phyloP scores from a whole-genome alignment of 2,329 filamentous ascomycete genomes.

The Cordyceps militaris region DNA sequence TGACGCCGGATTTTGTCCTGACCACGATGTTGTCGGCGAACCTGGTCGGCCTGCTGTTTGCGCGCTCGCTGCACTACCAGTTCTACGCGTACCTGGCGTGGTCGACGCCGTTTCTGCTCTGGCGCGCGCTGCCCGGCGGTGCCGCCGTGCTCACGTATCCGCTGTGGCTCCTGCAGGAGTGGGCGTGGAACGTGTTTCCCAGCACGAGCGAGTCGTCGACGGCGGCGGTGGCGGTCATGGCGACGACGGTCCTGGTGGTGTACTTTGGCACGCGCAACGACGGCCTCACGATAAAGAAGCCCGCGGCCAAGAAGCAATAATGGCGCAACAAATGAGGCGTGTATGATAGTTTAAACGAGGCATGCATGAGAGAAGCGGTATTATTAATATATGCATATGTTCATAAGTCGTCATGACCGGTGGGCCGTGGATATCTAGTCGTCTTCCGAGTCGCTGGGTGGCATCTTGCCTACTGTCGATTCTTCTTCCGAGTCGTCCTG shows the following conservation, averaged over 20 bases:
- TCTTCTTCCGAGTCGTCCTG: conserved; percentile 68
- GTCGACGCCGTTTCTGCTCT: conserved; percentile 81
- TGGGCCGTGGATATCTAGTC: conserved; percentile 32
- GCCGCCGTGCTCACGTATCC: conserved; percentile 59
- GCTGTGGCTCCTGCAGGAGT: conserved; percentile 75
- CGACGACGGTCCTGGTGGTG: conserved; percentile 55
- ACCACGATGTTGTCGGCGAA: conserved; percentile 71
- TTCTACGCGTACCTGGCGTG: conserved; percentile 91
- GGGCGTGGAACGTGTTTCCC: conserved; percentile 93
- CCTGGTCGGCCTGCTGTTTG: conserved; percentile 74
- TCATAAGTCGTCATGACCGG: conserved; percentile 15
- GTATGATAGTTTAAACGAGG: background rate
- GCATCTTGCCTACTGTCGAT: conserved; percentile 77
- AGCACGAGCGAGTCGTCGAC: conserved; percentile 53
- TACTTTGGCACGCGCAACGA: conserved; percentile 51
- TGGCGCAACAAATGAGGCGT: background rate
- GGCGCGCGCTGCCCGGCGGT: conserved; percentile 65
- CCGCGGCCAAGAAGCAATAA: conserved; percentile 17
- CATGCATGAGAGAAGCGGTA: background rate
- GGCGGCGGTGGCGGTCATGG: conserved; percentile 64
- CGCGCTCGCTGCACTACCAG: conserved; percentile 86
- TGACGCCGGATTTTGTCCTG: conserved; percentile 68
- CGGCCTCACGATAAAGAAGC: conserved; percentile 20
- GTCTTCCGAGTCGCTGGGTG: conserved; percentile 72
- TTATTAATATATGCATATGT: conserved; percentile 21